Conservation (phyloP, 2,329 filamentous ascomycete genomes). For the Pleomassaria siparia region DNA sequence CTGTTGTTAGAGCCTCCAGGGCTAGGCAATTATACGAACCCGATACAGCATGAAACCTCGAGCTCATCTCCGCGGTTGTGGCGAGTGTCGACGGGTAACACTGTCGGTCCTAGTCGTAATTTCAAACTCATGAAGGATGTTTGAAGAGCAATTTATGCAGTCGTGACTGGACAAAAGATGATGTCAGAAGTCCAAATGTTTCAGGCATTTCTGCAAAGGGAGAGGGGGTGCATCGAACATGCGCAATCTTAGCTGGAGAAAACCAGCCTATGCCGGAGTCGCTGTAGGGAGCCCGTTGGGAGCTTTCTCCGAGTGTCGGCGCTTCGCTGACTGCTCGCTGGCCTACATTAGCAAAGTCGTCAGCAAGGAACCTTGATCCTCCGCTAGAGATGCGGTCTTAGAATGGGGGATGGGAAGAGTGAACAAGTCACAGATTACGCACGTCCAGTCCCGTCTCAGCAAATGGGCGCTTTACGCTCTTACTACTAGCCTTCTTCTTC, state of each 20-base stretch:
- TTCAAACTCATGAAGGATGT: not conserved
- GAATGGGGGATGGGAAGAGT: constrained; percentile 21
- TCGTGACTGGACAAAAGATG: constrained; percentile 26
- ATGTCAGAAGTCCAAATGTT: constrained; percentile 26
- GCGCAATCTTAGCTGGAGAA: constrained; percentile 32
- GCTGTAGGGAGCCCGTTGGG: constrained; percentile 32
- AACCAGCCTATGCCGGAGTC: constrained; percentile 30
- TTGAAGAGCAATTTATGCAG: constrained; percentile 11
- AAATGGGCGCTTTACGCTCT: constrained; percentile 46
- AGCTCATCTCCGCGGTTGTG: not conserved
- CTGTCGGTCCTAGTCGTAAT: not conserved
- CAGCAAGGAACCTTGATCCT: constrained; percentile 28
- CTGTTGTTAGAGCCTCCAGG: constrained; percentile 16
- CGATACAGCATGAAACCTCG: constrained; percentile 9
- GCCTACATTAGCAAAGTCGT: constrained; percentile 41
- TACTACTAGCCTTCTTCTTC: constrained; percentile 31
- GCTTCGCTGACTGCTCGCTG: constrained; percentile 39
- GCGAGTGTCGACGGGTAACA: not conserved
- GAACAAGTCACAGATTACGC: constrained; percentile 33
- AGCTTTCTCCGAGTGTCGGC: constrained; percentile 31
- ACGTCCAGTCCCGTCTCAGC: constrained; percentile 50
- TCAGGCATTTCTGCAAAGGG: constrained; percentile 10
- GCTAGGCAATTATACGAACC: constrained; percentile 18
- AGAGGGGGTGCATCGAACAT: constrained; percentile 27
- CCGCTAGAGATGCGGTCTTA: too few relatives aligned